phyloP scores from a whole-genome alignment of 1,139 yeast genomes.

The Pichiaceae sp. region DNA sequence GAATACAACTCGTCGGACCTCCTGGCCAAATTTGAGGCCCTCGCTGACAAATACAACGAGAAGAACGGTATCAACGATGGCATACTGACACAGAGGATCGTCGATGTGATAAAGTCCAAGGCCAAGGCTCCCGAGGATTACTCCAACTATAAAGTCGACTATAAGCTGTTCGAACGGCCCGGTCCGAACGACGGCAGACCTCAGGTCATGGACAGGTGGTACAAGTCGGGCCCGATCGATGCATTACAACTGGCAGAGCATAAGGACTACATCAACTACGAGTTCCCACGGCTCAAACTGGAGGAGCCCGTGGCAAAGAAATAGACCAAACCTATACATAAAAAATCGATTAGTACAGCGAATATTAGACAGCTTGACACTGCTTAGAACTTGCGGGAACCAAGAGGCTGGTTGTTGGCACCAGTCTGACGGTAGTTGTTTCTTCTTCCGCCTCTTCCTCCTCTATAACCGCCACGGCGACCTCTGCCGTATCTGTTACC shows the following conservation, averaged over 20 bases:
- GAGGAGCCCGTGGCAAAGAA: not conserved
- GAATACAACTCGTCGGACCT: conserved; percentile 10
- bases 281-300: conserved; percentile 13
- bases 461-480: conserved; percentile 37
- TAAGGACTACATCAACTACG: conserved; percentile 16
- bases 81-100: conserved; percentile 2
- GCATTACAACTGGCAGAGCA: conserved; percentile 15
- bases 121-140: not conserved
- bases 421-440: conserved; percentile 45
- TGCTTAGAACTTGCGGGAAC: conserved; percentile 8
- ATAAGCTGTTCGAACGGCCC: conserved; percentile 2
- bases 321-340: not conserved
- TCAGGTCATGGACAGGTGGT: conserved; percentile 13
- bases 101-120: conserved; percentile 3
- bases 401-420: conserved; percentile 19
- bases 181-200: not conserved
- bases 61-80: not conserved
- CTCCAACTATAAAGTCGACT: not conserved
- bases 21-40: conserved; percentile 4
- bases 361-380: conserved; percentile 2
- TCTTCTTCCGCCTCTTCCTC: conserved; percentile 40
- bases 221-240: conserved; percentile 17
- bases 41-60: conserved; percentile 3
- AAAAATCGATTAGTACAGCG: conserved; percentile 1
- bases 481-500: conserved; percentile 39